Evolutionary conservation across 768 basidiomycete genomes (phyloP), one percentile per base, ranked within the genome.

Genomic region (Amanita rubescens): DNA sequence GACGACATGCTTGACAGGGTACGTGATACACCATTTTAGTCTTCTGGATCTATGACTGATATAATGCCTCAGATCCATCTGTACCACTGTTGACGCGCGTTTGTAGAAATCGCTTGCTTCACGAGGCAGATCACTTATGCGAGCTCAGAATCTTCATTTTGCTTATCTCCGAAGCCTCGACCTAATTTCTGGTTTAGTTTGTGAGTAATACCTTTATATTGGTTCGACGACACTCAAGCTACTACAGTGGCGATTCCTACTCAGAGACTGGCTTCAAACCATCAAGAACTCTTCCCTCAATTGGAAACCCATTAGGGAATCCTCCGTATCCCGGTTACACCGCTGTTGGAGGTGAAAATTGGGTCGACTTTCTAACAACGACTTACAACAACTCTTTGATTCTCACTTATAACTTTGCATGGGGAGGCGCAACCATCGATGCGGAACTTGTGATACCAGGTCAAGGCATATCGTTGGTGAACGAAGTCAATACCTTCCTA

Each of bases 401-500:
- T 38, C 69, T 80, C 59, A 82, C 80, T 0, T 87, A 82, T 64
- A 80, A 86, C 67, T 80, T 79, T 55, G 85, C 85, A 0, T 81
- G 77, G 51, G 80, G 84, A 20, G 85, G 77, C 8, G 85, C 82
- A 20, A 84, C 82, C 25, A 84, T 85, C 55, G 75, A 85, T 58
- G 68, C 76, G 5, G 71, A 59, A 27, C 73, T 86, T 32, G 83
- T 86, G 33, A 57, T 70, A 3, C 81, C 82, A 4, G 81, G 74
- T 58, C 55, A 60, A 34, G 79, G 83, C 12, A 65, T 79, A 44
- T 80, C 75, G 9, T 63, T 84, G 48, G 75, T 73, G 0, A 80
- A 85, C 54, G 84, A 87, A 59, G 80, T 86, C 15, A 77, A 78
- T 53, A 63, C 81, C 54, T 86, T 84, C 65, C 66, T 84, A 48